Evolutionary conservation across 805 yeast species (phyloP).

Genomic region (Barnettozyma wickerhamii): DNA sequence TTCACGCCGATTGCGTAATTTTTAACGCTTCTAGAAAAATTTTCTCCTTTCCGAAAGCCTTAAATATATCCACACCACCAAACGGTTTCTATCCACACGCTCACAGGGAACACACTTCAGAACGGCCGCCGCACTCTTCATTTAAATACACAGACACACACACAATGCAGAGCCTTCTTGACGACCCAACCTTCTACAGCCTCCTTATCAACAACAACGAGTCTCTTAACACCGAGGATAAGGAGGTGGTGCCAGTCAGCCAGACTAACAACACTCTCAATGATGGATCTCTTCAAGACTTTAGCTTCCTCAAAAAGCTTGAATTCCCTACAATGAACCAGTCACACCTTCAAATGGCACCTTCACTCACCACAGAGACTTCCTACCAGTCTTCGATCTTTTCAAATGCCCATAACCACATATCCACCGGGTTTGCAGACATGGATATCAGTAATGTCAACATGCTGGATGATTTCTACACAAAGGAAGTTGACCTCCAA

Average conservation of each 20-base stretch:
- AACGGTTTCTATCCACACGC: background rate
- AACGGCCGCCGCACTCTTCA: no score
- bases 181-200: slow-evolving; percentile 22
- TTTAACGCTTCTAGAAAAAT: background rate
- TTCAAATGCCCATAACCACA: slow-evolving; percentile 11
- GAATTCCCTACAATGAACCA: slow-evolving; percentile 10
- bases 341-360: background rate
- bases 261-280: background rate
- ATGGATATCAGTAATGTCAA: background rate
- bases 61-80: background rate
- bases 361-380: slow-evolving; percentile 7
- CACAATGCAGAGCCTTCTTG: slow-evolving; percentile 20
- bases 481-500: slow-evolving; percentile 19
- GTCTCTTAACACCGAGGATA: slow-evolving; percentile 2
- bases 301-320: slow-evolving; percentile 11
- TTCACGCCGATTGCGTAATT: background rate
- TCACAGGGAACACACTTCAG: background rate
- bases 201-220: slow-evolving; percentile 19
- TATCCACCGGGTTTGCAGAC: background rate
- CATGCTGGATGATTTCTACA: slow-evolving; percentile 16
- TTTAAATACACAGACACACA: background rate
- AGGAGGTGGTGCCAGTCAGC: background rate
- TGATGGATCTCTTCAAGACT: slow-evolving; percentile 4
- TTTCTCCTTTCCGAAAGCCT: background rate
- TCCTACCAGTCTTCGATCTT: slow-evolving; percentile 19